phyloP scores from a whole-genome alignment of 106 monocot species.

The Triglochin maritima region DNA sequence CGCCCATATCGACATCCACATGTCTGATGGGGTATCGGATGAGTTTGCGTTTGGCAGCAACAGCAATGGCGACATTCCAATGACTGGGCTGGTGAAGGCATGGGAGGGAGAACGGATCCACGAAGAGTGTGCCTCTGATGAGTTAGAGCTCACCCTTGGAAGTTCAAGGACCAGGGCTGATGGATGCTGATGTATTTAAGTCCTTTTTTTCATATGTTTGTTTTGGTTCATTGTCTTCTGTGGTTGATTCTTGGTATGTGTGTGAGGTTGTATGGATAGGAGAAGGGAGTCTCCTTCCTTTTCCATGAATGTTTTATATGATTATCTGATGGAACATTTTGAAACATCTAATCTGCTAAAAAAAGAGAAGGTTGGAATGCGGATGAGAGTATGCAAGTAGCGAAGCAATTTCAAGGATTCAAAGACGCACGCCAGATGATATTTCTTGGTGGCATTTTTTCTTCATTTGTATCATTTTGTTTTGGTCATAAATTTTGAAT shows the following conservation, averaged over 20 bases:
- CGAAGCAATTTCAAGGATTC: too few relatives aligned
- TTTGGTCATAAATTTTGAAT: too few relatives aligned
- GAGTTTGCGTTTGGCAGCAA: constrained; percentile 62
- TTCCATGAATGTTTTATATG: not conserved
- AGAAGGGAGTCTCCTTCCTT: not conserved
- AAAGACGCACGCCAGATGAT: too few relatives aligned
- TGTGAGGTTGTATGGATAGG: not conserved
- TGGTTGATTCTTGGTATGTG: not conserved
- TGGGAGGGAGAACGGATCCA: constrained; percentile 67
- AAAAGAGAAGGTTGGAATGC: too few relatives aligned
- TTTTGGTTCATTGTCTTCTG: not conserved
- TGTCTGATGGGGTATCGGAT: constrained; percentile 31
- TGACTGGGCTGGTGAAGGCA: constrained; percentile 33
- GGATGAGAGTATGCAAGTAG: too few relatives aligned
- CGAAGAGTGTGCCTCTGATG: constrained; percentile 45
- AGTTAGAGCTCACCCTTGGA: constrained; percentile 53
- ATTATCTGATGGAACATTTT: too few relatives aligned
- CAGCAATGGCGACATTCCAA: constrained; percentile 19
- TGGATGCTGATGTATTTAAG: constrained; percentile 6
- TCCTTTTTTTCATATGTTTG: not conserved
- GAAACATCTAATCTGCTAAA: too few relatives aligned
- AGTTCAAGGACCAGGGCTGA: constrained; percentile 37
- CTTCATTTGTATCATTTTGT: too few relatives aligned
- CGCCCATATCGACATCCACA: constrained; percentile 16
- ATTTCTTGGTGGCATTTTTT: too few relatives aligned